phyloP scores from a whole-genome alignment of 352 stramenopile species.

The Globisporangium barbulae region DNA sequence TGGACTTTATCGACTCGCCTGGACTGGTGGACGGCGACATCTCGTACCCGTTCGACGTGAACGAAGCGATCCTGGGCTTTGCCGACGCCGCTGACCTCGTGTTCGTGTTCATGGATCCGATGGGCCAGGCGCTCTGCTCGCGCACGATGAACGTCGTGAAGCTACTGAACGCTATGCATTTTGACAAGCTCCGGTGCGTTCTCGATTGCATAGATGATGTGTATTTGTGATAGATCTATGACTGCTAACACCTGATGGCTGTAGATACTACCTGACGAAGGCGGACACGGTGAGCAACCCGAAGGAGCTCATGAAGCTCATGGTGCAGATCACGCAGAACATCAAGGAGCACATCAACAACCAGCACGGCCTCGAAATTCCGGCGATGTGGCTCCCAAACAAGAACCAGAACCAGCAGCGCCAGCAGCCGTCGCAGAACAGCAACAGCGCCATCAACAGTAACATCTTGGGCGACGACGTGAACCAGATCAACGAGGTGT shows the following conservation, averaged over 20 bases:
- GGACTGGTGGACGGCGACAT: slow-evolving; percentile 68
- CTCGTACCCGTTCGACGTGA: slow-evolving; percentile 67
- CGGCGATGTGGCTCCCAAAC: slow-evolving; percentile 44
- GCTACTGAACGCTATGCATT: slow-evolving; percentile 43
- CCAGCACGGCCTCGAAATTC: slow-evolving; percentile 59
- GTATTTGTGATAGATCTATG: background rate
- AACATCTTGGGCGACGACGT: slow-evolving; percentile 23
- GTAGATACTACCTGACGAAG: slow-evolving; percentile 60
- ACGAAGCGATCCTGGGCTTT: slow-evolving; percentile 52
- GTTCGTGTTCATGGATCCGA: slow-evolving; percentile 68
- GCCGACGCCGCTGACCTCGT: slow-evolving; percentile 56
- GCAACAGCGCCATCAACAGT: slow-evolving; percentile 9
- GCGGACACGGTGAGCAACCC: slow-evolving; percentile 56
- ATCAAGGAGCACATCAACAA: slow-evolving; percentile 69
- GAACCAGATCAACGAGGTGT: slow-evolving; percentile 47
- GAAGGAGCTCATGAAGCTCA: slow-evolving; percentile 67
- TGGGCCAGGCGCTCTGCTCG: slow-evolving; percentile 59
- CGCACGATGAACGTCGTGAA: slow-evolving; percentile 75
- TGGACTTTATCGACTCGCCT: slow-evolving; percentile 75
- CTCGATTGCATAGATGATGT: no score
- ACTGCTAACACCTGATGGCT: background rate
- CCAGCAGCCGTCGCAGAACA: slow-evolving; percentile 14
- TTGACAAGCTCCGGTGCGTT: slow-evolving; percentile 42
- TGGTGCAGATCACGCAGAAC: slow-evolving; percentile 65
- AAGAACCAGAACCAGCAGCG: slow-evolving; percentile 5